These are phyloP conservation scores for Pseudotsuga menziesii DNA, from an alignment of 75 land plant species.

Conservation along the genomic window DNA sequence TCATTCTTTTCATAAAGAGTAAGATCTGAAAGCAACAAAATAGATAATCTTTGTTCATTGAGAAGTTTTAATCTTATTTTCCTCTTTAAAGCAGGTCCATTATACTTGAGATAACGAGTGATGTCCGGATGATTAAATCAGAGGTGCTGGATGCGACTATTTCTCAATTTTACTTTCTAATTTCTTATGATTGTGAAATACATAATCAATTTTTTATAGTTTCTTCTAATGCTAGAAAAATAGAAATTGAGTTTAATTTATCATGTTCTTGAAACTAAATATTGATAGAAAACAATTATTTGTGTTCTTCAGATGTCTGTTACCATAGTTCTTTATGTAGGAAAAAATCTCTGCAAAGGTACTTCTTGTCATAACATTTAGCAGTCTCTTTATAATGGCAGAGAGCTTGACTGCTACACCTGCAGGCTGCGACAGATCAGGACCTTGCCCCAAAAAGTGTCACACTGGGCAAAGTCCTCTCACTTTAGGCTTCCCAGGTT, in stretches of 20 bases:
- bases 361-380: too few relatives aligned
- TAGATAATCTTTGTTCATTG: not conserved
- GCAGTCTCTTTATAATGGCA: too few relatives aligned
- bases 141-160: slow-evolving; percentile 43
- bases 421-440: too few relatives aligned
- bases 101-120: slow-evolving; percentile 89
- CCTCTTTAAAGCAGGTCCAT: slow-evolving; percentile 53
- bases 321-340: too few relatives aligned
- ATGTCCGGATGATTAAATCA: slow-evolving; percentile 87
- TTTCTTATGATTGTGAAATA: not conserved
- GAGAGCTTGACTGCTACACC: too few relatives aligned
- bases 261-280: not conserved
- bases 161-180: not conserved
- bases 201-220: not conserved
- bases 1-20: not conserved
- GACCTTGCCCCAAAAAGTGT: too few relatives aligned
- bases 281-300: too few relatives aligned
- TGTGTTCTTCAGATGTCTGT: too few relatives aligned
- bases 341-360: too few relatives aligned
- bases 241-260: not conserved
- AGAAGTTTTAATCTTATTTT: too few relatives aligned
- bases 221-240: not conserved
- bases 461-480: too few relatives aligned
- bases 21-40: not conserved
- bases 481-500: too few relatives aligned